Conservation (phyloP, 2,329 filamentous ascomycete species). For the Endoconidiophora laricicola region DNA sequence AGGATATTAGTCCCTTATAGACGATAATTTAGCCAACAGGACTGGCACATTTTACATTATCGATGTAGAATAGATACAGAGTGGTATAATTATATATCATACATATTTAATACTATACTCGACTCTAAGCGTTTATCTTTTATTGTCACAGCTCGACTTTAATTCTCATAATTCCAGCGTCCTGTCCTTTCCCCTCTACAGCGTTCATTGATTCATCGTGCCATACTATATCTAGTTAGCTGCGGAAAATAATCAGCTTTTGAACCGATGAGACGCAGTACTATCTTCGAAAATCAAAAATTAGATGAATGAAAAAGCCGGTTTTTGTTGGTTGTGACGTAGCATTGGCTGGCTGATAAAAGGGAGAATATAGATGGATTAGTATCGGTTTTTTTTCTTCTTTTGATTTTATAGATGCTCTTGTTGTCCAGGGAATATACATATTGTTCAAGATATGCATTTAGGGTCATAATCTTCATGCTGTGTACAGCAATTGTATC, state of each 20-base stretch:
- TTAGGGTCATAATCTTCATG: neutral
- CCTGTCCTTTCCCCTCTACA: neutral
- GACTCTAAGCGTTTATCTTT: neutral
- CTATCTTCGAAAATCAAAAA: neutral
- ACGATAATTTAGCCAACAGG: too few relatives aligned
- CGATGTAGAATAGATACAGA: too few relatives aligned
- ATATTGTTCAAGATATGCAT: neutral
- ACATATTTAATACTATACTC: neutral
- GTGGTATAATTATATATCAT: neutral
- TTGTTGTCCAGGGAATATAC: neutral
- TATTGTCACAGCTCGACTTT: too few relatives aligned
- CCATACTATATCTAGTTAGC: neutral
- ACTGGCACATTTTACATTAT: too few relatives aligned
- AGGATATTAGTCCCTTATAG: too few relatives aligned
- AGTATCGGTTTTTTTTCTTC: neutral
- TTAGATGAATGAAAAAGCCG: slow-evolving; percentile 4
- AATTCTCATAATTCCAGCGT: too few relatives aligned
- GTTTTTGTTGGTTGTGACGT: slow-evolving; percentile 10
- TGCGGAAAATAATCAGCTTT: neutral
- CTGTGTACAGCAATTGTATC: too few relatives aligned
- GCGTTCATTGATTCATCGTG: neutral
- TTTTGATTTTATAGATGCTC: neutral
- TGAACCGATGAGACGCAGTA: neutral
- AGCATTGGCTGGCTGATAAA: neutral
- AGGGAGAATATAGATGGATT: neutral